Conservation (phyloP, 257 asterid genomes). For the Galeopsis tetrahit region DNA sequence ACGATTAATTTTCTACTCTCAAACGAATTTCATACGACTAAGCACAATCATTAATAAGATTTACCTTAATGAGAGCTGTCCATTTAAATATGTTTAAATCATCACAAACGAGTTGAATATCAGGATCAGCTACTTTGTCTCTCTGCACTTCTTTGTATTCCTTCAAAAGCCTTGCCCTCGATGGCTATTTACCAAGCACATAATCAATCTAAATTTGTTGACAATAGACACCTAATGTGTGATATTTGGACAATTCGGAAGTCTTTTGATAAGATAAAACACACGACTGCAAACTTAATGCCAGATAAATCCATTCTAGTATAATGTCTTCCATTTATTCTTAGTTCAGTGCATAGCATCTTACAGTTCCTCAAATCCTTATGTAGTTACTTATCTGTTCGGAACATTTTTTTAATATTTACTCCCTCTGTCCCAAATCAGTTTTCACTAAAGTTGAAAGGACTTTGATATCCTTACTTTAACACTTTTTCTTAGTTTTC, state of each 20-base stretch:
- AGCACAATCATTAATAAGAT: conserved; percentile 5
- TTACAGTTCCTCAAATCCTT: conserved; percentile 7
- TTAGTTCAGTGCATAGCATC: background rate
- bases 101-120: conserved; percentile 93
- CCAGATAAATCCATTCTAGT: background rate
- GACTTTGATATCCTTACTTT: too few species aligned
- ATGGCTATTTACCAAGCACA: conserved; percentile 59
- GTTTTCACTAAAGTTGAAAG: too few species aligned
- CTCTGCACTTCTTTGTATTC: conserved; percentile 98
- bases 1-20: conserved; percentile 7
- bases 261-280: conserved; percentile 21
- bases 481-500: too few species aligned
- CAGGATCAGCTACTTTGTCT: conserved; percentile 93
- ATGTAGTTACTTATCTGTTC: background rate
- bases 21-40: background rate
- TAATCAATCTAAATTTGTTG: background rate
- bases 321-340: background rate
- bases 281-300: background rate
- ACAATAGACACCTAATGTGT: background rate
- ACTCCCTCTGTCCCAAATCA: too few species aligned
- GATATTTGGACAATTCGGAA: conserved; percentile 1
- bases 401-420: background rate
- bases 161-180: conserved; percentile 95
- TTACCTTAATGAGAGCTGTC: conserved; percentile 95
- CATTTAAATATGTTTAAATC: conserved; percentile 93